Evolutionary conservation across 208 protist species (phyloP).

Genomic region (Trypanosomatidae sp.): DNA sequence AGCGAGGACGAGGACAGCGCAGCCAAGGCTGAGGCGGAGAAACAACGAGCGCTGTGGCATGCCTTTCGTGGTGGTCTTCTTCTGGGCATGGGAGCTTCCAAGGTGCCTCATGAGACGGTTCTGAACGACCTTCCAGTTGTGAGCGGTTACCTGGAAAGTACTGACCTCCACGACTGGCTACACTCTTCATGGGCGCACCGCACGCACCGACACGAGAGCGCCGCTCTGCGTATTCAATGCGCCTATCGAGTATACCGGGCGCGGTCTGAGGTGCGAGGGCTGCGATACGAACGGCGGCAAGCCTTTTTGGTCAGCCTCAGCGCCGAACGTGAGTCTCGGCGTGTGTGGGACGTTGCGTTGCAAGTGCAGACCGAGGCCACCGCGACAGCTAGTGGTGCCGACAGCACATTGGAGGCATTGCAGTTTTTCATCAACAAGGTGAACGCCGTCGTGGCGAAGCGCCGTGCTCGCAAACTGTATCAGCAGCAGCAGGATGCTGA

Average conservation of each 20-base stretch:
- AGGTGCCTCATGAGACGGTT: background rate
- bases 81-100: background rate
- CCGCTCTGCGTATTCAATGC: constrained; percentile 77
- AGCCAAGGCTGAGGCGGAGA: constrained; percentile 11
- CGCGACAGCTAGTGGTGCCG: constrained; percentile 9
- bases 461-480: constrained; percentile 33
- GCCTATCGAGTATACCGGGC: constrained; percentile 70
- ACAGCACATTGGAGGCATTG: constrained; percentile 29
- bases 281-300: constrained; percentile 47
- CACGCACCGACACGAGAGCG: constrained; percentile 83
- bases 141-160: constrained; percentile 37
- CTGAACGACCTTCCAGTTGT: constrained; percentile 30
- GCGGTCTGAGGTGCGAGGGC: constrained; percentile 23
- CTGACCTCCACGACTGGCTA: constrained; percentile 66
- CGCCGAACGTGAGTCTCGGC: constrained; percentile 39
- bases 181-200: constrained; percentile 55
- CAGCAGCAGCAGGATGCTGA: constrained; percentile 30
- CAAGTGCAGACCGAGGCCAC: constrained; percentile 29
- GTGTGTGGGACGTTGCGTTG: constrained; percentile 53
- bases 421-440: constrained; percentile 65
- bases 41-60: constrained; percentile 37
- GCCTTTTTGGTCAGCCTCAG: constrained; percentile 38
- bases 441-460: constrained; percentile 46
- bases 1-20: background rate
- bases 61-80: constrained; percentile 14